phyloP scores from a whole-genome alignment of 2,329 filamentous ascomycete genomes.

The Lasiodiplodia hormozganensis region DNA sequence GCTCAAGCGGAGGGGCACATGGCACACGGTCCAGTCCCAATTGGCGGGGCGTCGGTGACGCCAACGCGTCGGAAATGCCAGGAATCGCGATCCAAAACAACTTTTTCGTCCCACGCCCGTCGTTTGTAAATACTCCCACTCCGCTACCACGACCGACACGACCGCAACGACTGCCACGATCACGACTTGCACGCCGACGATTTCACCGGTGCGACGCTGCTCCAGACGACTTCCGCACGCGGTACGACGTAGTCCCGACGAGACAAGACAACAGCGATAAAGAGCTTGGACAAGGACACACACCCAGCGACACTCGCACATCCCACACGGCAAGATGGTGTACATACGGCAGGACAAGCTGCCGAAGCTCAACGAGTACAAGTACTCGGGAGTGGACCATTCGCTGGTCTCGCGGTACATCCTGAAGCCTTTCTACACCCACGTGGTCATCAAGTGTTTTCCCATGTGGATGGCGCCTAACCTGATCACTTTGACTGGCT shows the following conservation, averaged over 20 bases:
- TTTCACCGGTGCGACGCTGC: background rate
- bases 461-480: conserved; percentile 87
- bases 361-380: conserved; percentile 88
- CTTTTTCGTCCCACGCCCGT: conserved; percentile 22
- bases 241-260: background rate
- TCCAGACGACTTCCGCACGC: background rate
- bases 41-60: conserved; percentile 15
- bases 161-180: conserved; percentile 13
- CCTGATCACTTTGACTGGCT: conserved; percentile 85
- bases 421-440: conserved; percentile 96
- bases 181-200: background rate
- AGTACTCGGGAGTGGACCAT: conserved; percentile 91
- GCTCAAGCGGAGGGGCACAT: conserved; percentile 1
- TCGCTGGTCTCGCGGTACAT: conserved; percentile 91
- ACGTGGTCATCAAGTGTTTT: conserved; percentile 92
- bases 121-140: conserved; percentile 10
- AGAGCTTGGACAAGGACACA: conserved; percentile 6
- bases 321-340: conserved; percentile 68
- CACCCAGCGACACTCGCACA: background rate
- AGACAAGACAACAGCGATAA: conserved; percentile 1
- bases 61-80: conserved; percentile 29
- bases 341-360: conserved; percentile 94
- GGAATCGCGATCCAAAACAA: conserved; percentile 22
- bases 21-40: conserved; percentile 4
- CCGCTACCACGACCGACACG: conserved; percentile 18